These are phyloP conservation scores for Arthrobotrys sinensis DNA, from an alignment of 2,329 filamentous ascomycete species.

Conservation along the genomic window DNA sequence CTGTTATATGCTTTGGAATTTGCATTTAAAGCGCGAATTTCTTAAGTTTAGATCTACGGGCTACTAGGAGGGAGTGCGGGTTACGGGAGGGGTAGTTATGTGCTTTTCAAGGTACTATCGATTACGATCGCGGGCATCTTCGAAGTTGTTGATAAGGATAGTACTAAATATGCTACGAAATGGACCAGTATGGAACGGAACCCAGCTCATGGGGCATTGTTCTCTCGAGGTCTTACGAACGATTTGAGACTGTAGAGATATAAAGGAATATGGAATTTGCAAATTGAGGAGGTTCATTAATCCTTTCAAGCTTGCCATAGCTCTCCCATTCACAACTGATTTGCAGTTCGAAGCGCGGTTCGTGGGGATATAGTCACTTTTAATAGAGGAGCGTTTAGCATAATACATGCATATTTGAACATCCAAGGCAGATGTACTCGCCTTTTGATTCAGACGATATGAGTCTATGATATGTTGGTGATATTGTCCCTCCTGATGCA, in stretches of 20 bases:
- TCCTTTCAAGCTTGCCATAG: neutral
- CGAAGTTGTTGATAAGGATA: no score
- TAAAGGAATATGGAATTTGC: no score
- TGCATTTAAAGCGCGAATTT: neutral
- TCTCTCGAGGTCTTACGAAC: no score
- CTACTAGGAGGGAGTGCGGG: no score
- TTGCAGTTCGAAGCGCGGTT: neutral
- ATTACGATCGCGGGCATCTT: no score
- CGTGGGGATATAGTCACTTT: conserved; percentile 37
- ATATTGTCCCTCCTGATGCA: neutral
- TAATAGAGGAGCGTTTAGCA: conserved; percentile 45
- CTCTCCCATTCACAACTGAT: neutral
- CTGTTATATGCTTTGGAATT: neutral
- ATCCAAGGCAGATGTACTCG: conserved; percentile 59
- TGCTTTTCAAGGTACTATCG: no score
- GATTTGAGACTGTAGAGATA: no score
- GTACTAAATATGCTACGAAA: no score
- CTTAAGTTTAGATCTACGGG: no score
- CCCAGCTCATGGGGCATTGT: no score
- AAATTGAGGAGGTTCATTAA: neutral
- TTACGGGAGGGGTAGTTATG: no score
- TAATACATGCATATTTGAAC: conserved; percentile 47
- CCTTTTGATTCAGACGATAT: conserved; percentile 49
- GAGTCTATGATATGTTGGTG: conserved; percentile 38
- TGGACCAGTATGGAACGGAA: no score